Conservation (phyloP, 192 early-diverging fungal genomes). For the Coemansia sp. region DNA sequence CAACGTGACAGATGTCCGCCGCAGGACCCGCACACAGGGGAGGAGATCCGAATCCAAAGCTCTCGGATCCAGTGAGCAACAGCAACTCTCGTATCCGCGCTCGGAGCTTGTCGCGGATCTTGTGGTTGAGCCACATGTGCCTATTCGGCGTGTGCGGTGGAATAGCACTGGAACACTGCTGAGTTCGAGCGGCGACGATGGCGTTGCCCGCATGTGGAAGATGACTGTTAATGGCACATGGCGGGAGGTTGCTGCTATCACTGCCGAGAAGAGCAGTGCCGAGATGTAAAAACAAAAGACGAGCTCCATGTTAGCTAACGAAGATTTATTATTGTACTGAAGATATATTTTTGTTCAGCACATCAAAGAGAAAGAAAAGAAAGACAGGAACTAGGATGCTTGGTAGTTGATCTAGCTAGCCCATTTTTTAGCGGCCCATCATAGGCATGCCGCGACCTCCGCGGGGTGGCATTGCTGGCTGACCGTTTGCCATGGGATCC, state of each 20-base stretch:
- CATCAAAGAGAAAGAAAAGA: constrained; percentile 4
- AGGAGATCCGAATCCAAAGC: not conserved
- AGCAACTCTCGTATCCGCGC: constrained; percentile 19
- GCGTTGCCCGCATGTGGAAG: constrained; percentile 50
- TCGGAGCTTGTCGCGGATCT: constrained; percentile 47
- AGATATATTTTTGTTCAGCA: not conserved
- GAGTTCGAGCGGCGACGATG: constrained; percentile 50
- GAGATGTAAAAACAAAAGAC: not conserved
- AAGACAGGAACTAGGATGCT: not conserved
- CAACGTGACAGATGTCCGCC: constrained; percentile 1
- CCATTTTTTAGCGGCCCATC: constrained; percentile 15
- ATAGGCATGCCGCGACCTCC: constrained; percentile 64
- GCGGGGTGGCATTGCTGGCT: constrained; percentile 57
- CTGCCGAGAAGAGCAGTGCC: constrained; percentile 38
- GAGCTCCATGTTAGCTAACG: not conserved
- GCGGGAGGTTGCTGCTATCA: constrained; percentile 38
- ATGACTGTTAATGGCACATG: constrained; percentile 47
- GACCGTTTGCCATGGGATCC: constrained; percentile 58
- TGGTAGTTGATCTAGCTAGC: too few relatives aligned
- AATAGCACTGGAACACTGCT: constrained; percentile 53
- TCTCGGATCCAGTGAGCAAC: not conserved
- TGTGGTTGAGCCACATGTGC: constrained; percentile 31
- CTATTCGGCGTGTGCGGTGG: constrained; percentile 50
- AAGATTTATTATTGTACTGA: not conserved
- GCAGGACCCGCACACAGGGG: constrained; percentile 1